Base-by-base conservation (phyloP, 2,329 filamentous ascomycete species). In the Pseudogymnoascus verrucosus region DNA sequence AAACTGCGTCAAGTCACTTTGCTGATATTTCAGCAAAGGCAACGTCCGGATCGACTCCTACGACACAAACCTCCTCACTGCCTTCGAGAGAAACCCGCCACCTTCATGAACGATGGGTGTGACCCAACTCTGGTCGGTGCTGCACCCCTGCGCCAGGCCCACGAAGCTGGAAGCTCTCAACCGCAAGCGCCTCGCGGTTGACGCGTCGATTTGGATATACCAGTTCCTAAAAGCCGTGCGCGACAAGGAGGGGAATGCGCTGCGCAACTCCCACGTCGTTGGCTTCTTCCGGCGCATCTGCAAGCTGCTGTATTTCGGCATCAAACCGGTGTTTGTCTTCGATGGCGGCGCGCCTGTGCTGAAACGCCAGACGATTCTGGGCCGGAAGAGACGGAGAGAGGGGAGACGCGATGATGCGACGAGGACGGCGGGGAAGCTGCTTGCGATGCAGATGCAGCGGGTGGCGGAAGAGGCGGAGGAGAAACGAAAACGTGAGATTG, bases 141-240 rank as follows among this genome's bases (percentile, higher is more conserved):
- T 98, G 68, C 91, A 96, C 77, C 95, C 95, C 54, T 97, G 92
- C 74, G 95, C 95, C 59, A 89, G 95, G 39, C 96, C 95, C 19
- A 96, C 96, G 67, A 97, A 96, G 76, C 89, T 99, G 70, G 93
- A 96, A 71, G 96, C 93, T 12, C 86, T 99, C 65, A 98, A 98
- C 76, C 91, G 90, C 70, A 97, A 96, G 78, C 91, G 95, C 14
- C 89, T 99, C 60, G 96, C 95, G 57, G 91, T 99, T 69, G 95
- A 99, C 78, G 95, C 96, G 64, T 97, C 93, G 11, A 99, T 99
- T 74, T 99, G 95, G 95, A 98, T 99, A 71, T 99, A 99, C 81
- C 95, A 99, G 74, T 99, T 99, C 73, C 86, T 99, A 71, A 99
- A 99, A 79, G 95, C 96, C 8, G 95, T 99, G 10, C 93, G 95